A percentile compares a stretch with the other conserved stretches of the same genome.
Conservation (phyloP, 2,329 filamentous ascomycete genomes). For the Aureobasidium sp. region DNA sequence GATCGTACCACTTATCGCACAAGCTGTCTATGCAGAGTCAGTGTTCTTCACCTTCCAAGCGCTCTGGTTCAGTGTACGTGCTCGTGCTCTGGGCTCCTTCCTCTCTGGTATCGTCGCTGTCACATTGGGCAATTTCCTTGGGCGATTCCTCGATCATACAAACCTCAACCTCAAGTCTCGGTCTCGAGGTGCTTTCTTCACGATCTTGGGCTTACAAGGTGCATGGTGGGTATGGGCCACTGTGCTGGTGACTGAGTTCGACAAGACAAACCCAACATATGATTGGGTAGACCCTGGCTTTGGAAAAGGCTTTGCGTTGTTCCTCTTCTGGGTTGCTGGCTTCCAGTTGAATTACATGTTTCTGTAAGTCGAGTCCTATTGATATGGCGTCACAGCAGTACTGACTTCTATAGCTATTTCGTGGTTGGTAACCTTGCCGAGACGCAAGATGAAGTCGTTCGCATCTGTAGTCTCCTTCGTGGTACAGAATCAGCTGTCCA, state of each 20-base stretch:
- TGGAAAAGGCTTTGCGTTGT: slow-evolving; percentile 71
- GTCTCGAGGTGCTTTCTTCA: slow-evolving; percentile 60
- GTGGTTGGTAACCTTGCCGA: slow-evolving; percentile 72
- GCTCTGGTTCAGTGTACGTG: slow-evolving; percentile 76
- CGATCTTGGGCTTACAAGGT: slow-evolving; percentile 66
- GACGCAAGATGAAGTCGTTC: slow-evolving; percentile 69
- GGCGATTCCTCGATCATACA: slow-evolving; percentile 69
- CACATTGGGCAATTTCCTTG: slow-evolving; percentile 70
- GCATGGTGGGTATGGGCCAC: slow-evolving; percentile 80
- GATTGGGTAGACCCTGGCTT: slow-evolving; percentile 74
- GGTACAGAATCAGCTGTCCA: slow-evolving; percentile 79
- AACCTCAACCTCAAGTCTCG: slow-evolving; percentile 60
- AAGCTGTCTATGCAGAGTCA: slow-evolving; percentile 75
- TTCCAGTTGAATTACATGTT: slow-evolving; percentile 82
- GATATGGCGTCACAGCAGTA: neutral
- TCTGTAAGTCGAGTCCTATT: slow-evolving; percentile 50
- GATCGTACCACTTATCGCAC: slow-evolving; percentile 72
- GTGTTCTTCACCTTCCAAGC: slow-evolving; percentile 71
- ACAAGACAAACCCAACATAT: slow-evolving; percentile 62
- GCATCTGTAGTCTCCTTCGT: slow-evolving; percentile 72
- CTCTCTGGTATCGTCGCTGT: slow-evolving; percentile 74
- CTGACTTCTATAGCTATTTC: slow-evolving; percentile 62
- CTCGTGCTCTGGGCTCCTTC: slow-evolving; percentile 76
- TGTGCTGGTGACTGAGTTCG: slow-evolving; percentile 68
- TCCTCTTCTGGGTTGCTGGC: slow-evolving; percentile 70